Evolutionary conservation across 371 early-diverging fungal genomes (phyloP), one percentile per base, ranked within the genome.

Genomic region (Mucor lusitanicus): DNA sequence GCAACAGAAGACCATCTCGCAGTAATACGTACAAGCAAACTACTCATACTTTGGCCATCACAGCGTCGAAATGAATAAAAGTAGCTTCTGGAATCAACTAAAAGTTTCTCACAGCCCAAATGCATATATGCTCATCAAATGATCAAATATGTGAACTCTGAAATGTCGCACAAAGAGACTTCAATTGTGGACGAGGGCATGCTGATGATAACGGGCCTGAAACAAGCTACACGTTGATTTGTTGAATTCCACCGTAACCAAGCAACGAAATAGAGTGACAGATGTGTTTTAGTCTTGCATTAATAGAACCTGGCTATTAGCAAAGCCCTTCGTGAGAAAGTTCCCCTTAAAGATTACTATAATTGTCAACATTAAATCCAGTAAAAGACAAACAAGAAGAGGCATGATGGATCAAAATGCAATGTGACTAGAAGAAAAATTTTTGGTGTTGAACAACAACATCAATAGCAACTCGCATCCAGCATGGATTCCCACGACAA

Each of bases 381-480:
- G 6, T n/a, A 8, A 44, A 44, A 8, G 46, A n/a, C 15, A 46
- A 46, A 46, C 27, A 54, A 54, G 25, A 53, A 35, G 33, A 30
- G 37, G 23, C 28, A 54, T 54, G 30, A 12, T 54, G 25, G 54
- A 54, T 54, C 25, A 12, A 3, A 33, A 15, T 27, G 54, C 30
- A 54, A 54, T 28, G 54, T 54, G 54, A 28, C 28, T 54, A 28
- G 28, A 54, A 54, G 54, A 54, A 54, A 54, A 54, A 54, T 54
- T 54, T 54, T 54, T 54, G 54, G 25, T 54, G 54, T 54, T 54
- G 28, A 54, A 54, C 54, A 54, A 54, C 28, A 40, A 40, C 40
- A 40, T 40, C 40, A 40, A 40, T 54, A 28, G 25, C 17, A 28
- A 6, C 25, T 54, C 17, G 17, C 17, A 40, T 17, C 13, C 15